Conservation (phyloP, 129 eudicot genomes). For the Artemisia tridentata region DNA sequence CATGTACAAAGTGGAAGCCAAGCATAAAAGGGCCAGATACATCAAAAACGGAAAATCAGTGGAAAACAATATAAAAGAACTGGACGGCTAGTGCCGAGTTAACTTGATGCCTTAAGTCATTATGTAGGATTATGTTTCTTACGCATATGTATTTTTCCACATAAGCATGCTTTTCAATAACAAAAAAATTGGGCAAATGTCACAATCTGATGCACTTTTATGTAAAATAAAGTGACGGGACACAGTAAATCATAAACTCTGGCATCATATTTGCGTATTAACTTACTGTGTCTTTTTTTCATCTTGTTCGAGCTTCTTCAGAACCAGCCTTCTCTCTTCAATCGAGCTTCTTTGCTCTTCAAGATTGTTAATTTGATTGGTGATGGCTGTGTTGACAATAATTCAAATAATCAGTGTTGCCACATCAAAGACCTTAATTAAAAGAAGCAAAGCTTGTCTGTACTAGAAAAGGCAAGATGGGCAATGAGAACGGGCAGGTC, state of each 20-base stretch:
- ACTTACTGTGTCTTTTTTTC: conserved; percentile 66
- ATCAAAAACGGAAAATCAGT: background rate
- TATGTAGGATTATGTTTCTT: no score
- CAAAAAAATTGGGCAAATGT: no score
- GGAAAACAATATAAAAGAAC: background rate
- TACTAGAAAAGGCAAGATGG: no score
- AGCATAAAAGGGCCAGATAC: background rate
- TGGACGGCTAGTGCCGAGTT: background rate
- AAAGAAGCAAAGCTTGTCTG: background rate
- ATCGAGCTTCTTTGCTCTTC: conserved; percentile 46
- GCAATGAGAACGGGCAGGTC: no score
- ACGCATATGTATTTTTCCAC: no score
- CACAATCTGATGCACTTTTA: no score
- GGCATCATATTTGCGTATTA: conserved; percentile 2
- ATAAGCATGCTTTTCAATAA: no score
- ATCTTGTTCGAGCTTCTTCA: conserved; percentile 64
- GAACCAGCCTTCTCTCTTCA: conserved; percentile 53
- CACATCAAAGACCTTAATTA: background rate
- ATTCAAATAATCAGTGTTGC: conserved; percentile 20
- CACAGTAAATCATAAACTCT: background rate
- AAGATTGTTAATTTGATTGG: conserved; percentile 51
- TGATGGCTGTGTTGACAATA: conserved; percentile 48
- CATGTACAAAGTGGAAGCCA: background rate
- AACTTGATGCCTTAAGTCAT: background rate
- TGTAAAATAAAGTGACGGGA: background rate